Evolutionary conservation across 192 early-diverging fungal species (phyloP).

Genomic region (Cetraspora pellucida): DNA sequence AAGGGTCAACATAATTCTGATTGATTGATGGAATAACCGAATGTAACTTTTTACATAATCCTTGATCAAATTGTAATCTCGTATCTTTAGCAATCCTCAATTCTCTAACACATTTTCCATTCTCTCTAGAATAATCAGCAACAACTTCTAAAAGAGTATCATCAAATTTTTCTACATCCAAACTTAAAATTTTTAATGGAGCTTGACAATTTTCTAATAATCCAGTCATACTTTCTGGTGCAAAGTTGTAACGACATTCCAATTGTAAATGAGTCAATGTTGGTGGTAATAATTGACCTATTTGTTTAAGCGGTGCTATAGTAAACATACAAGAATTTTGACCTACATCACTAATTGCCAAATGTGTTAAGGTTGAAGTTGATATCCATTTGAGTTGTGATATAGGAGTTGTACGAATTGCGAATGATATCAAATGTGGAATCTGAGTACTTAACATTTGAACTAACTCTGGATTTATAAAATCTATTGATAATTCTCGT

Average conservation of each 20-base stretch:
- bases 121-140: constrained; percentile 13
- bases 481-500: constrained; percentile 16
- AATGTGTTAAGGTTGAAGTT: background rate
- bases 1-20: constrained; percentile 12
- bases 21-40: constrained; percentile 8
- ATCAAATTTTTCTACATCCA: constrained; percentile 23
- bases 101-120: constrained; percentile 3
- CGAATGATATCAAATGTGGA: constrained; percentile 10
- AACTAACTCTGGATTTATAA: background rate
- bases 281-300: constrained; percentile 2
- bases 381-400: background rate
- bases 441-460: constrained; percentile 11
- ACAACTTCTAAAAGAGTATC: constrained; percentile 20
- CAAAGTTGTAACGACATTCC: constrained; percentile 16
- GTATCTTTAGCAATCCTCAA: constrained; percentile 23
- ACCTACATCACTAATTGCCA: constrained; percentile 5
- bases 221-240: background rate
- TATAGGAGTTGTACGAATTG: background rate
- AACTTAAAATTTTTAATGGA: background rate
- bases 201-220: background rate
- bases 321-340: background rate
- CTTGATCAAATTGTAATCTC: background rate
- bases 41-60: constrained; percentile 14
- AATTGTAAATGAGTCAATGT: constrained; percentile 14
- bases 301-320: background rate